Conservation (phyloP, 768 basidiomycete species). For the Antrodiella citrinella region DNA sequence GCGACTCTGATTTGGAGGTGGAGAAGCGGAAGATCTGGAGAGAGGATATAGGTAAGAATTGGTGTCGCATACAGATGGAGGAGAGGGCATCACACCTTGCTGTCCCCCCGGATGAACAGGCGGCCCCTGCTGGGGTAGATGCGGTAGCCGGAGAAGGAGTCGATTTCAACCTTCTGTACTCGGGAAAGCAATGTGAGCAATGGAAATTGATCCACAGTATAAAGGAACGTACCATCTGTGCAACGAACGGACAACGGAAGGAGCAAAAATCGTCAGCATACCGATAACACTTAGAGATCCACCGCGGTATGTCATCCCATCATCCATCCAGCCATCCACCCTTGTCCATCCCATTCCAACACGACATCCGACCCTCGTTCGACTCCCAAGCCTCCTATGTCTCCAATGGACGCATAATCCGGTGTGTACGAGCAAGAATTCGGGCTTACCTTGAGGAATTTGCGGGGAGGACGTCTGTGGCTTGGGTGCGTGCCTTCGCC, state of each 20-base stretch:
- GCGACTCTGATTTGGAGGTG: constrained; percentile 86
- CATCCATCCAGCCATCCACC: constrained; percentile 15
- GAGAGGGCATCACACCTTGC: constrained; percentile 55
- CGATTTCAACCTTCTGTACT: constrained; percentile 91
- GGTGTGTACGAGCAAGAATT: constrained; percentile 19
- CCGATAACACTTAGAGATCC: not conserved
- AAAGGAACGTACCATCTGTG: constrained; percentile 16
- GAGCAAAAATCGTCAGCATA: not conserved
- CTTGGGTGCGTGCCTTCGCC: not conserved
- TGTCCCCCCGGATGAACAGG: constrained; percentile 92
- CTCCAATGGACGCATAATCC: constrained; percentile 4
- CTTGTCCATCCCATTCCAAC: constrained; percentile 4
- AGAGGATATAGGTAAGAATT: not conserved
- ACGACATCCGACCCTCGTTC: constrained; percentile 1
- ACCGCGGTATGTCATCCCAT: constrained; percentile 9
- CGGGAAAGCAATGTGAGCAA: constrained; percentile 9
- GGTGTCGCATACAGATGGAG: not conserved
- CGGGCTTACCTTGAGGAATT: constrained; percentile 55
- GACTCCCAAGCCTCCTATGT: not conserved
- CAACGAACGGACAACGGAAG: constrained; percentile 1
- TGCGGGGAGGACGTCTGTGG: constrained; percentile 17
- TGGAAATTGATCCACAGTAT: constrained; percentile 3
- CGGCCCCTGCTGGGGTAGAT: constrained; percentile 99
- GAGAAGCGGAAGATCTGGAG: constrained; percentile 91
- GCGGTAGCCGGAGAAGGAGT: constrained; percentile 93